These are phyloP conservation scores for Trametes cingulata DNA, from an alignment of 768 basidiomycete genomes.

Conservation along the genomic window DNA sequence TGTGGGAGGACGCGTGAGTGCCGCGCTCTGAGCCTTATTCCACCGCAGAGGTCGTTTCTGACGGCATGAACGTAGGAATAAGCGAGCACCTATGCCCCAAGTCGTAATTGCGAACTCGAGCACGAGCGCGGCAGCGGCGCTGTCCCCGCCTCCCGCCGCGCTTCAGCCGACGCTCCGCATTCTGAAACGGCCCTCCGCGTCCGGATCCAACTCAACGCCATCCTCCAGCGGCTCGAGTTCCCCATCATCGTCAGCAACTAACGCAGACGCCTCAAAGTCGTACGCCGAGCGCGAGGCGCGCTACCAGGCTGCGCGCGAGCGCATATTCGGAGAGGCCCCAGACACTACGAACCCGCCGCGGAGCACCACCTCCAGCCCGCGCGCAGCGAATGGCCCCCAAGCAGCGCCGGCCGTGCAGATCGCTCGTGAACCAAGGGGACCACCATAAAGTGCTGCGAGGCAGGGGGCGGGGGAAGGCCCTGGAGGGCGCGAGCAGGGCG, in stretches of 20 bases:
- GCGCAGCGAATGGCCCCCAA: background rate
- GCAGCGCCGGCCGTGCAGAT: slow-evolving; percentile 9
- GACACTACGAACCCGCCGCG: background rate
- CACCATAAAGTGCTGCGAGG: background rate
- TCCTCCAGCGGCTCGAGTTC: slow-evolving; percentile 21
- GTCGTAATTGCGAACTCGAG: slow-evolving; percentile 48
- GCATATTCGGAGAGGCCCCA: slow-evolving; percentile 55
- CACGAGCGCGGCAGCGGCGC: slow-evolving; percentile 33
- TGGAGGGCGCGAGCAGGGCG: background rate
- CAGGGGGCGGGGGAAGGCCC: background rate
- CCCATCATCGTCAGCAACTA: slow-evolving; percentile 18
- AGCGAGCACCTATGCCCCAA: slow-evolving; percentile 65
- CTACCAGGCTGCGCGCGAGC: slow-evolving; percentile 71
- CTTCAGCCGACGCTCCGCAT: slow-evolving; percentile 69
- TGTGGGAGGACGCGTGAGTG: slow-evolving; percentile 76
- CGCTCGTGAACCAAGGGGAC: slow-evolving; percentile 15
- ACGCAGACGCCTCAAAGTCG: slow-evolving; percentile 33
- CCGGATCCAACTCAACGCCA: too few species aligned
- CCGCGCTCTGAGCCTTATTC: background rate
- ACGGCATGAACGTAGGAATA: slow-evolving; percentile 47
- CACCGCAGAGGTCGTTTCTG: background rate
- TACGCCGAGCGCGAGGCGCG: slow-evolving; percentile 69
- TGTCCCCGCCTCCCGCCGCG: slow-evolving; percentile 53
- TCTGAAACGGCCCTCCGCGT: slow-evolving; percentile 62
- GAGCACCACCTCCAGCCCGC: background rate